Conservation (phyloP, 305 asterid genomes). For the Rubia balearica region DNA sequence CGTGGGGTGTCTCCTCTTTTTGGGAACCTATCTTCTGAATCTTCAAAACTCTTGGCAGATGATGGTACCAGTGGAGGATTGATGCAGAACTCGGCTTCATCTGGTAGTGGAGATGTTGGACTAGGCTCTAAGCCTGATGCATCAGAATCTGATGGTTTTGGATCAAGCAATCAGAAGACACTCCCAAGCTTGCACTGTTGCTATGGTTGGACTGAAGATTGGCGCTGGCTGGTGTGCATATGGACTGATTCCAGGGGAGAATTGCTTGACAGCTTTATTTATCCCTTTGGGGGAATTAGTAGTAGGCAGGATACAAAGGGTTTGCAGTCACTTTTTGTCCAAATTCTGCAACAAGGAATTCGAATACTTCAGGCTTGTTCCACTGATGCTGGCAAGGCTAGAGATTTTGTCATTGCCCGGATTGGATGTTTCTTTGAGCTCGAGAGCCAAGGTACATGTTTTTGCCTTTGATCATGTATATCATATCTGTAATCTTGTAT, state of each 20-base stretch:
- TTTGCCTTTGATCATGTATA: not conserved
- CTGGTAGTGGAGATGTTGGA: slow-evolving; percentile 66
- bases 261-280: slow-evolving; percentile 81
- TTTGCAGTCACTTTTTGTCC: slow-evolving; percentile 90
- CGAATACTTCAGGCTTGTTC: slow-evolving; percentile 94
- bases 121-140: slow-evolving; percentile 57
- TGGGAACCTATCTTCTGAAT: slow-evolving; percentile 50
- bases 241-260: slow-evolving; percentile 99
- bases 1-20: slow-evolving; percentile 60
- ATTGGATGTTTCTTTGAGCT: slow-evolving; percentile 98
- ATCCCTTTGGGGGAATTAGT: slow-evolving; percentile 96
- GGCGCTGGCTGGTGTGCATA: slow-evolving; percentile 98
- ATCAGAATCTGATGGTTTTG: slow-evolving; percentile 62
- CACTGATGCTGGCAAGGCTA: slow-evolving; percentile 74
- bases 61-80: slow-evolving; percentile 71
- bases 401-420: slow-evolving; percentile 92
- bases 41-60: slow-evolving; percentile 67
- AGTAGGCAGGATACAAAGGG: slow-evolving; percentile 99
- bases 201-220: slow-evolving; percentile 99
- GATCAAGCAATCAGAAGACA: slow-evolving; percentile 63
- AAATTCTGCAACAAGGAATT: slow-evolving; percentile 94
- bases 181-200: slow-evolving; percentile 95
- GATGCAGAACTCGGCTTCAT: slow-evolving; percentile 59
- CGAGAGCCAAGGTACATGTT: slow-evolving; percentile 79
- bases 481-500: not conserved